Conservation (phyloP, 83 land plant species). For the Thuja plicata region DNA sequence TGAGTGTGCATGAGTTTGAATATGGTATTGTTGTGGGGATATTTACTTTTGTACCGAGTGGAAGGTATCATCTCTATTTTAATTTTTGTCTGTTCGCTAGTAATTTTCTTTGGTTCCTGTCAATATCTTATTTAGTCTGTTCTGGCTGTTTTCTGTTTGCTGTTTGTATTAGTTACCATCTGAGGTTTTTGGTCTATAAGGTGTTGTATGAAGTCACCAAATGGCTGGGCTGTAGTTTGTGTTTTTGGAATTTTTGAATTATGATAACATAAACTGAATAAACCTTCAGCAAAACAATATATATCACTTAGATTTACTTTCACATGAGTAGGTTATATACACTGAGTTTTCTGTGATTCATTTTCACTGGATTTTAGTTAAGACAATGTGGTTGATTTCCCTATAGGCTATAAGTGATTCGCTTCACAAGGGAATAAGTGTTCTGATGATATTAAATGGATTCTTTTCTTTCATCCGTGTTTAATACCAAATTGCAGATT, state of each 20-base stretch:
- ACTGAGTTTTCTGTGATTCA: background rate
- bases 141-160: too few species aligned
- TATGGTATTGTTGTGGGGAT: too few species aligned
- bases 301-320: background rate
- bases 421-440: background rate
- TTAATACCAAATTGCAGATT: background rate
- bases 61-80: too few species aligned
- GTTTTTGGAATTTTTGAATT: background rate
- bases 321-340: background rate
- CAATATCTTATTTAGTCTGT: too few species aligned
- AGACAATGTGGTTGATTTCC: background rate
- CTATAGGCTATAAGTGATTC: too few species aligned
- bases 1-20: too few species aligned
- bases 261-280: too few species aligned
- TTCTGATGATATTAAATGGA: background rate
- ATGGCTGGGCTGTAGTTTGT: background rate
- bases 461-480: background rate
- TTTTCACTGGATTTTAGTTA: background rate
- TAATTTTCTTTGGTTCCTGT: too few species aligned
- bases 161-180: too few species aligned
- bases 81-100: too few species aligned
- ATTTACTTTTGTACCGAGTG: too few species aligned
- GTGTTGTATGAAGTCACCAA: background rate
- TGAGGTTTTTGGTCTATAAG: background rate
- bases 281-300: too few species aligned